Conservation (phyloP, 345 rosid species). For the Salix viminalis region DNA sequence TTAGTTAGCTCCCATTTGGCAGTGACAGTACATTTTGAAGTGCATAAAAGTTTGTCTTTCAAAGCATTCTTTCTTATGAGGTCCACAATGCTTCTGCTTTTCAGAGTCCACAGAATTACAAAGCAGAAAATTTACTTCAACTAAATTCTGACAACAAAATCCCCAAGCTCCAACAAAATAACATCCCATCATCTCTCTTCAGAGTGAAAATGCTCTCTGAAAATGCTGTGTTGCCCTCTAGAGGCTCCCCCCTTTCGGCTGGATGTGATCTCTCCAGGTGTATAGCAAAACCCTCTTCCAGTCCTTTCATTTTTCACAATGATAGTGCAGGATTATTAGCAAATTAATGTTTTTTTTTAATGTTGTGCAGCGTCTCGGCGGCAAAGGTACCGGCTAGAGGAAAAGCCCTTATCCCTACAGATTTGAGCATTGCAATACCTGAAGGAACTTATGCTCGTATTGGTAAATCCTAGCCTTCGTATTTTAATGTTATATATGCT, state of each 20-base stretch:
- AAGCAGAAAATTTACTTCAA: conserved; percentile 19
- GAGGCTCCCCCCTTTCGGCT: conserved; percentile 70
- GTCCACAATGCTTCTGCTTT: background rate
- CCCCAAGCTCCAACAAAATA: conserved; percentile 43
- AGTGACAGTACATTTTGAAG: background rate
- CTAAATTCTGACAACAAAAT: conserved; percentile 33
- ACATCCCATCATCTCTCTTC: conserved; percentile 21
- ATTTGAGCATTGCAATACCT: conserved; percentile 65
- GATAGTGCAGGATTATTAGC: background rate
- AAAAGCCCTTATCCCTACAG: conserved; percentile 68
- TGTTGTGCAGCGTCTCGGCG: conserved; percentile 44
- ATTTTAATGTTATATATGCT: too few relatives aligned
- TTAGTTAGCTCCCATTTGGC: too few relatives aligned
- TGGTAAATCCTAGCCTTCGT: conserved; percentile 25
- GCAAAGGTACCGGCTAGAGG: conserved; percentile 78
- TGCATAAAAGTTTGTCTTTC: background rate
- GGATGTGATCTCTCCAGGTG: conserved; percentile 80
- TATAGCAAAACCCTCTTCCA: background rate
- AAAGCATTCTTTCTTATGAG: background rate
- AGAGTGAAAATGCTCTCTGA: conserved; percentile 72
- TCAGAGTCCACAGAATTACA: conserved; percentile 36
- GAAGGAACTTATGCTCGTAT: conserved; percentile 76
- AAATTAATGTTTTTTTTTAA: background rate
- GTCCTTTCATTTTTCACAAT: background rate
- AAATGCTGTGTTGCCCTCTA: conserved; percentile 62